Evolutionary conservation across 2,329 filamentous ascomycete species (phyloP).

Genomic region (Allantophomopsis cytisporea): DNA sequence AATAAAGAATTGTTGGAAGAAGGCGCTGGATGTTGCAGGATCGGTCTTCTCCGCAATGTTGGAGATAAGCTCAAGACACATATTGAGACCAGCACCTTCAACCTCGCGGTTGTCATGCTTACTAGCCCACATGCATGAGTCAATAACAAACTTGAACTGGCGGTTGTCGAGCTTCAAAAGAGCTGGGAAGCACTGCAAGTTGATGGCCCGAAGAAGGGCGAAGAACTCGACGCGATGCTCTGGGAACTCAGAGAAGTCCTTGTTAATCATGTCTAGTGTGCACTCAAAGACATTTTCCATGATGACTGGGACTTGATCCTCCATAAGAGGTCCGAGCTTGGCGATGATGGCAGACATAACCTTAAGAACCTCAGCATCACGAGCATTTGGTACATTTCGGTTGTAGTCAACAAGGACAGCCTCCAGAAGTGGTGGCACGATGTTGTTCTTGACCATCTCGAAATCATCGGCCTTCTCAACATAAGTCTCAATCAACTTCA

Average conservation of each 20-base stretch:
- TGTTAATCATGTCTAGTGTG: conserved; percentile 99
- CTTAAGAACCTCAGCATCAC: conserved; percentile 91
- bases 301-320: conserved; percentile 92
- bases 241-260: conserved; percentile 98
- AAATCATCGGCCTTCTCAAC: conserved; percentile 96
- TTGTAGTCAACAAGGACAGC: conserved; percentile 94
- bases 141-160: conserved; percentile 98
- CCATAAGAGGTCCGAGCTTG: conserved; percentile 93
- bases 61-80: conserved; percentile 94
- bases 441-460: conserved; percentile 82
- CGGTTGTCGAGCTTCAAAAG: conserved; percentile 87
- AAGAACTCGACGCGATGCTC: conserved; percentile 99
- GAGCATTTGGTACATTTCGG: conserved; percentile 87
- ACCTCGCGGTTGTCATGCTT: conserved; percentile 99
- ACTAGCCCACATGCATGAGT: conserved; percentile 99
- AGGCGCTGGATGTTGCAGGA: conserved; percentile 71
- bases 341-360: conserved; percentile 97
- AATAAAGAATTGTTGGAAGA: conserved; percentile 97
- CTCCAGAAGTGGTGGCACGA: conserved; percentile 91
- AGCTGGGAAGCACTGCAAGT: conserved; percentile 91
- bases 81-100: conserved; percentile 88
- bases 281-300: conserved; percentile 99
- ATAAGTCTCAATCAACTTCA: conserved; percentile 96
- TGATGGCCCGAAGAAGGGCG: conserved; percentile 90
- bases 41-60: conserved; percentile 87